These are phyloP conservation scores for Fusarium kyushuense DNA, from an alignment of 2,329 filamentous ascomycete genomes.

Conservation along the genomic window DNA sequence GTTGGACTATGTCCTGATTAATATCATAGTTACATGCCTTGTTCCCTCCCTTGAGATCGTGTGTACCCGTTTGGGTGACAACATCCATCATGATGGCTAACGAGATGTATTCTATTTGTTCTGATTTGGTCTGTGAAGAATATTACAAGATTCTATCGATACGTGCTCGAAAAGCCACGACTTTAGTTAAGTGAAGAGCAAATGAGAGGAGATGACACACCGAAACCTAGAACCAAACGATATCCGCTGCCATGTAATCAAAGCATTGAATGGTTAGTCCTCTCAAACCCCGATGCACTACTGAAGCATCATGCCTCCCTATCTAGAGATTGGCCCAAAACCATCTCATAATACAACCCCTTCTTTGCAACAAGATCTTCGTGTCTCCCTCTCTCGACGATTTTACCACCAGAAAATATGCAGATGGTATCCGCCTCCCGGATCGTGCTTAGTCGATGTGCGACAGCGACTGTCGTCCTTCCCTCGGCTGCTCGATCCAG, in stretches of 20 bases:
- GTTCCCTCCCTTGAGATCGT: background rate
- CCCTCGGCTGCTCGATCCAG: slow-evolving; percentile 61
- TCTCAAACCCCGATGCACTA: background rate
- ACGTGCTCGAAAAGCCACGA: background rate
- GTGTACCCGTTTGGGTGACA: background rate
- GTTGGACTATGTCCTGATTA: slow-evolving; percentile 7
- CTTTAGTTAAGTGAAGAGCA: background rate
- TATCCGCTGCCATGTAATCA: background rate
- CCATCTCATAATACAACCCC: slow-evolving; percentile 67
- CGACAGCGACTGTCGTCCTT: slow-evolving; percentile 72
- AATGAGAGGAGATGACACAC: background rate
- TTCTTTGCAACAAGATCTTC: slow-evolving; percentile 64
- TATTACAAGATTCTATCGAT: background rate
- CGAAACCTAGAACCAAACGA: background rate
- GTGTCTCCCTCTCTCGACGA: slow-evolving; percentile 73
- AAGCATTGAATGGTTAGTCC: background rate
- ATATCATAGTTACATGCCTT: background rate
- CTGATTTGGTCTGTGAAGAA: background rate
- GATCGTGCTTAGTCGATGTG: slow-evolving; percentile 67
- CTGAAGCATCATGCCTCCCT: slow-evolving; percentile 44
- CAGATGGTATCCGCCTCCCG: slow-evolving; percentile 73
- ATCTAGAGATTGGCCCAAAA: slow-evolving; percentile 58
- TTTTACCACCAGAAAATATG: slow-evolving; percentile 61
- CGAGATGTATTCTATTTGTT: background rate
- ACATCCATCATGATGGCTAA: background rate